Base-by-base conservation (phyloP, 2,329 filamentous ascomycete genomes). In the Neofusicoccum cordaticola region DNA sequence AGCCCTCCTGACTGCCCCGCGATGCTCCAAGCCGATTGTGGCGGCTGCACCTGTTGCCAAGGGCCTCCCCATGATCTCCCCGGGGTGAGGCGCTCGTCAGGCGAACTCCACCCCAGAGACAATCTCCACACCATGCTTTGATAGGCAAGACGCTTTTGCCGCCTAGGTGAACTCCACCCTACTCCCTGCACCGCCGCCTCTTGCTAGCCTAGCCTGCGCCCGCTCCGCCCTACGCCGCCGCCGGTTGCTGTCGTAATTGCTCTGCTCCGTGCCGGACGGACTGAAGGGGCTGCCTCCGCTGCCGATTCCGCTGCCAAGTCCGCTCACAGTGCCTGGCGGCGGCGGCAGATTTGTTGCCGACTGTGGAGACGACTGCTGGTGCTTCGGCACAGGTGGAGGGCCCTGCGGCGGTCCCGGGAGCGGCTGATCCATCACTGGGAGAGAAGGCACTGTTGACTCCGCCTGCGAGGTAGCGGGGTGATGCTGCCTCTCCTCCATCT, bases 31-130 rank as follows among this genome's bases (percentile, higher is more conserved):
- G 37, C n/a, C 37, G 52, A 15, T 56, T 31, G 19, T 41, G 17
- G 53, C 53, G 17, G 27, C n/a, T 45, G 37, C 22, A 31, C 22
- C 2, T 22, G 22, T 22, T 22, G 22, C 22, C 22, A 31, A 31
- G 27, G 27, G 27, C 27, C 56, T 39, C 44, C 56, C 19, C 19
- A 39, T 39, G 31, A 47, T 44, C 56, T 47, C 56, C 15, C 13
- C 31, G 44, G 41, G 42, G n/a, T 35, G 17, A 47, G 42, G 42
- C 56, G 56, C 37, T 37, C 56, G 62, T 75, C 69, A 78, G 67
- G 73, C 75, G 63, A 78, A 78, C 66, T 78, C 76, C 35, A 78
- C 75, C 22, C 76, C 71, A 63, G 73, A 76, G 15, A 74, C 74
- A 35, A 75, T 73, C 56, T 67, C 52, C 44, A 71, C 70, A 37